Base-by-base conservation (phyloP, 805 yeast species). In the Vanderwaltozyma tropicalis region DNA sequence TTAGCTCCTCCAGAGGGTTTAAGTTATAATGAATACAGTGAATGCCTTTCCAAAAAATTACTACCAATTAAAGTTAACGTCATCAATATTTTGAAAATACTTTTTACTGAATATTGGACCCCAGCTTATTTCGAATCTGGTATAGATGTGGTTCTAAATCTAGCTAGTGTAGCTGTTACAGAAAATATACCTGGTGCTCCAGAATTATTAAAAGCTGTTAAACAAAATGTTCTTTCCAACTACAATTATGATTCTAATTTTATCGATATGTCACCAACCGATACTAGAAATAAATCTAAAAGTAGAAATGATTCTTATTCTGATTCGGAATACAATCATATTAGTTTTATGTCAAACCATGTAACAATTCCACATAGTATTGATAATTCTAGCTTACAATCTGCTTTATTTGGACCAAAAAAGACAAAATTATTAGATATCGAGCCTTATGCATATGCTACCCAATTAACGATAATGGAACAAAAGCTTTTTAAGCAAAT, bases 1-100 rank as follows among this genome's bases (percentile, higher is more conserved):
- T 61, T 74, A n/a, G 73, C 72, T 42, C 89, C 95, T n/a, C 95
- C 95, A 0, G 94, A 82, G 50, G 94, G 92, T 0, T 61, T 88
- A 40, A 74, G 82, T 41, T 81, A 75, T 51, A 92, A 80, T 41
- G 94, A 84, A 49, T 83, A 80, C 55, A 72, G 74, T 30, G 58
- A 68, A 9, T 85, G 95, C 95, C 68, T 75, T 7, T 72, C 74
- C 22, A 72, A 71, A 51, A 84, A 83, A 48, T 74, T 78, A 41
- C 66, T 64, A 40, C 84, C 83, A 1, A 76, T 81, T 27, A 72
- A 85, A 38, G 47, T 69, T 14, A 66, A 81, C 38, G 81, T 81
- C 7, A 65, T 80, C 40, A 72, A 74, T 41, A 66, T 80, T 22
- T 71, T 86, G 73, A 75, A 72, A 47, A 59, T 72, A 13, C 66